Evolutionary conservation across 2,329 filamentous ascomycete genomes (phyloP).

Genomic region (Sporothrix variecibatus): DNA sequence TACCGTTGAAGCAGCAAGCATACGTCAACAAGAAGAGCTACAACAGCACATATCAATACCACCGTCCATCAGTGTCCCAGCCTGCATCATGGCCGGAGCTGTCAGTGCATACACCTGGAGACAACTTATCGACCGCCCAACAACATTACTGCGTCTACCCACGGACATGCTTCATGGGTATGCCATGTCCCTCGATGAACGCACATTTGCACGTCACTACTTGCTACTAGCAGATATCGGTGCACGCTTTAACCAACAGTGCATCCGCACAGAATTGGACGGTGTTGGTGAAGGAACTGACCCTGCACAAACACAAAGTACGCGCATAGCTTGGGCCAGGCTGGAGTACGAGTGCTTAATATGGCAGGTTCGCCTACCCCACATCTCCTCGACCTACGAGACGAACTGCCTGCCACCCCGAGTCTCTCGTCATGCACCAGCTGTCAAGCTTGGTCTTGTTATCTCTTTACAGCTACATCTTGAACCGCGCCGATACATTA

Average conservation of each 20-base stretch:
- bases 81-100: slow-evolving; percentile 4
- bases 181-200: not conserved
- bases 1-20: not conserved
- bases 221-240: slow-evolving; percentile 8
- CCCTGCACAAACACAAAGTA: not conserved
- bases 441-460: slow-evolving; percentile 20
- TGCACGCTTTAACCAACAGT: not conserved
- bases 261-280: not conserved
- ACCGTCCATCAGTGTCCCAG: not conserved
- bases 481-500: not conserved
- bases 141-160: not conserved
- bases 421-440: slow-evolving; percentile 16
- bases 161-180: not conserved
- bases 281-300: not conserved
- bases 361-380: slow-evolving; percentile 21
- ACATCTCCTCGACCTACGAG: slow-evolving; percentile 20
- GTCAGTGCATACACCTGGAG: slow-evolving; percentile 16
- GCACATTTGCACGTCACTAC: slow-evolving; percentile 15
- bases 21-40: not conserved
- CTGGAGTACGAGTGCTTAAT: slow-evolving; percentile 26
- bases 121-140: not conserved
- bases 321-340: slow-evolving; percentile 1
- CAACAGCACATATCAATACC: not conserved
- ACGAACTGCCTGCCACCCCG: slow-evolving; percentile 23
- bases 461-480: slow-evolving; percentile 10